Evolutionary conservation across 2,329 filamentous ascomycete species (phyloP), one percentile per base, ranked within the genome.

Genomic region (Stagonosporopsis chrysanthemi): DNA sequence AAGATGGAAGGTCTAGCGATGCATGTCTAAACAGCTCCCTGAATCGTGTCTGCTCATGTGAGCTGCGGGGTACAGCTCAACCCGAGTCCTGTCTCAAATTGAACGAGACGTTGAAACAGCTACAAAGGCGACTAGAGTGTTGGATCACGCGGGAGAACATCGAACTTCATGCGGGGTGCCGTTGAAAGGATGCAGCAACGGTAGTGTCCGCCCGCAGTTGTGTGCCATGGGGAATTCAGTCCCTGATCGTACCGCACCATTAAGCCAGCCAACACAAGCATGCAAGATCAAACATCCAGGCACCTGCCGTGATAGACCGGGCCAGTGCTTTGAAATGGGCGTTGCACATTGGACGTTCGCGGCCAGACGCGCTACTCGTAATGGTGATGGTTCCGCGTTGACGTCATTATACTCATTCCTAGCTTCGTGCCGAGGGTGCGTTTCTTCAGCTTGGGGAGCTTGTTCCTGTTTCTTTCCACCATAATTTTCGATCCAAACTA

Each of bases 321-420:
- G 48, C 42, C 48, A 40, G 35, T 57, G 54, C 48, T 57, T 57
- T 57, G 54, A 57, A 52, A 57, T 52, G 17, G 33, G 33, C 36
- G 31, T 39, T 28, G 38, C 54, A 31, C 38, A 57, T 43, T 57
- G 54, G 54, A 57, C 39, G 54, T 49, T 57, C 54, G 48, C 54
- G 49, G 54, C 38, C 24, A 52, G 41, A 38, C 5, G 40, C 42
- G 28, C 48, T 40, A 40, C 39, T 57, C 54, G 54, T 57, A 57
- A 57, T 48, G 42, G 54, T 57, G 48, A 52, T 57, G 52, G 48
- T 43, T 57, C 49, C 47, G 29, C 19, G 19, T 41, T 57, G 54
- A 57, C 49, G 54, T 57, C 54, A 57, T 40, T 40, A n/a, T n/a
- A 43, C 17, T 38, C 43, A 28, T 52, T 42, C 53, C 31, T 57